Base-by-base conservation (phyloP, 2,329 filamentous ascomycete genomes). In the Aspergillus aculeatinus region DNA sequence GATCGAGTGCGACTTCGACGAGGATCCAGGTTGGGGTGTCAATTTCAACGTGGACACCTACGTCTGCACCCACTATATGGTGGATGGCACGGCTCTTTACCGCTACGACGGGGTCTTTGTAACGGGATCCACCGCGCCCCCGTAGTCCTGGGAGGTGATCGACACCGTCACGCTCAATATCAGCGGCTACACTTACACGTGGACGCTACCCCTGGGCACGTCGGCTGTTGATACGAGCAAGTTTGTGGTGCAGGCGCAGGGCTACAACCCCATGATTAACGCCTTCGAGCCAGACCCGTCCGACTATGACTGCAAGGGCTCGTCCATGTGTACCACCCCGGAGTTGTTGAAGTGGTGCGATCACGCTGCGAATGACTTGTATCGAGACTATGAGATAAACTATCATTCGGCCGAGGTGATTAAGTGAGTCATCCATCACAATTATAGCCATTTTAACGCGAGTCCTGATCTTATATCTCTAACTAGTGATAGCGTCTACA, bases 131-230 rank as follows among this genome's bases (percentile, higher is more conserved):
- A 55, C 62, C 33, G 50, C 63, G 6, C 58, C 61, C 5, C 57
- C 51, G 2, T 65, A 57, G 59, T 48, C 61, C 9, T 65, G 61
- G 61, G 47, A 50, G 1, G 48, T 53, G 10, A 50, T 63, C 16
- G 57, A 52, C 11, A 16, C 33, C 21, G 57, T 61, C 49, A 57
- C 27, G 3, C 61, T 59, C 5, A 31, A 60, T 48, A 51, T 53
- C 23, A 55, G n/a, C 12, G 59, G 39, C 33, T 65, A 65, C 21
- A 65, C 59, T 25, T 65, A 65, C 35, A 64, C 42, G 42, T 65
- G 60, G 63, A 59, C 35, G 1, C 39, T 65, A 27, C 62, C 61
- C 11, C 25, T 64, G 5, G 60, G 58, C 42, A 60, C 59, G 14
- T 59, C 58, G 12, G 60, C 60, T 35, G 49, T 56, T 35, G 56